Evolutionary conservation across 345 rosid species (phyloP), one percentile per base, ranked within the genome.

Genomic region (Heritiera littoralis): DNA sequence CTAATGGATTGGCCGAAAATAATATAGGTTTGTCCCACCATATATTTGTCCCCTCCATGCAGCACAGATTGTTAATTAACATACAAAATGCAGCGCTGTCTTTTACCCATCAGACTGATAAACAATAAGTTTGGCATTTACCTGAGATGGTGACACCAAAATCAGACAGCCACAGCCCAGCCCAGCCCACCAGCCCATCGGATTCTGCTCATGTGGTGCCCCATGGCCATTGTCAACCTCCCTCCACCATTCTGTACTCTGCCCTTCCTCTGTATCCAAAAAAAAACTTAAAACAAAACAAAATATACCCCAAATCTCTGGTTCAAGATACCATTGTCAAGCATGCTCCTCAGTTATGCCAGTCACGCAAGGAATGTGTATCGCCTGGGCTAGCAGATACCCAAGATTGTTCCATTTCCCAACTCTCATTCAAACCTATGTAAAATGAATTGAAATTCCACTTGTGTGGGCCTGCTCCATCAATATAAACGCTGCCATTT

Each of bases 351-450:
- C 75, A 84, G 48, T 86, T 79, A 82, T 63, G 67, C 82, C 79
- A 60, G 18, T 88, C 86, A 82, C 83, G 82, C 74, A 75, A 72
- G 82, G 82, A 81, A 76, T 82, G 84, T 87, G 88, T 60, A 41
- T 75, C 45, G n/a, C 46, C 54, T 61, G 77, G 81, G 74, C 74
- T 23, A 46, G 30, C 6, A 17, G 23, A 55, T 55, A 18, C n/a
- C n/a, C 32, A 12, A 69, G 56, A 69, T 18, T 12, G 38, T 69
- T 69, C 74, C 74, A 20, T 23, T 45, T n/a, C 60, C 60, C 23
- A 71, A 30, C 2, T 28, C 55, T 23, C 10, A 23, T 15, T 40
- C 43, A 17, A 30, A 72, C 46, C 73, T n/a, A 68, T 13, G 48
- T 17, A 17, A 68, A 68, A 45, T 45, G 0, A 45, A 68, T 20